These are phyloP conservation scores for Capniomyces stellatus DNA, from an alignment of 371 early-diverging fungal genomes.

Conservation along the genomic window DNA sequence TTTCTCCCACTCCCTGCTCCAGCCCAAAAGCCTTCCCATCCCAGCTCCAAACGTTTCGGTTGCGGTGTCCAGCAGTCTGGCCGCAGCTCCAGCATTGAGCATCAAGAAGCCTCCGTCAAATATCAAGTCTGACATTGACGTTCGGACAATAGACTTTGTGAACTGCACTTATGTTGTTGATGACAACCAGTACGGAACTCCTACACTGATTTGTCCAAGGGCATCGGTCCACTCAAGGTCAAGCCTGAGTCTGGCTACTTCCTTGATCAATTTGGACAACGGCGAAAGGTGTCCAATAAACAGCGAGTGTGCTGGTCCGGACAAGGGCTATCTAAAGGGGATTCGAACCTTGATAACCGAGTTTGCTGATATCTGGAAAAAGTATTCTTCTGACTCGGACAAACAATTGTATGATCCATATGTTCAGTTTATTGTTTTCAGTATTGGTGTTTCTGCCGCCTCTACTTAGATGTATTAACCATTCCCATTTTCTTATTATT, in stretches of 20 bases:
- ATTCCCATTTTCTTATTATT: neutral
- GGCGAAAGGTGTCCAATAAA: constrained; percentile 12
- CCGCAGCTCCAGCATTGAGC: neutral
- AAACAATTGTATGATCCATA: constrained; percentile 9
- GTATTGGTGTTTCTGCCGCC: neutral
- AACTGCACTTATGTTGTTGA: constrained; percentile 39
- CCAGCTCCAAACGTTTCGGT: neutral
- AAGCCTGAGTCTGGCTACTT: neutral
- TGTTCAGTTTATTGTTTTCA: neutral
- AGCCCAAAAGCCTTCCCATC: no score
- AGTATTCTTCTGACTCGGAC: constrained; percentile 18
- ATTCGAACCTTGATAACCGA: constrained; percentile 22
- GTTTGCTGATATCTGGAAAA: constrained; percentile 24
- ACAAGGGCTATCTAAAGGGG: constrained; percentile 25
- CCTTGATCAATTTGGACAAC: neutral
- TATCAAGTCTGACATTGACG: constrained; percentile 31
- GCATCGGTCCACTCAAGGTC: constrained; percentile 9
- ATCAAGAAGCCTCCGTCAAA: neutral
- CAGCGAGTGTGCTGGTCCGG: constrained; percentile 21
- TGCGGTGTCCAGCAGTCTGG: neutral
- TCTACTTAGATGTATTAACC: neutral
- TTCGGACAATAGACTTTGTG: constrained; percentile 90
- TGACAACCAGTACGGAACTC: constrained; percentile 16
- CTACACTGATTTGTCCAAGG: constrained; percentile 18
- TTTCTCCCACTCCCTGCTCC: neutral